Percentiles rank a stretch among this genome's conserved stretches.
phyloP scores from a whole-genome alignment of 2,329 filamentous ascomycete genomes.

The Fusarium albidum region DNA sequence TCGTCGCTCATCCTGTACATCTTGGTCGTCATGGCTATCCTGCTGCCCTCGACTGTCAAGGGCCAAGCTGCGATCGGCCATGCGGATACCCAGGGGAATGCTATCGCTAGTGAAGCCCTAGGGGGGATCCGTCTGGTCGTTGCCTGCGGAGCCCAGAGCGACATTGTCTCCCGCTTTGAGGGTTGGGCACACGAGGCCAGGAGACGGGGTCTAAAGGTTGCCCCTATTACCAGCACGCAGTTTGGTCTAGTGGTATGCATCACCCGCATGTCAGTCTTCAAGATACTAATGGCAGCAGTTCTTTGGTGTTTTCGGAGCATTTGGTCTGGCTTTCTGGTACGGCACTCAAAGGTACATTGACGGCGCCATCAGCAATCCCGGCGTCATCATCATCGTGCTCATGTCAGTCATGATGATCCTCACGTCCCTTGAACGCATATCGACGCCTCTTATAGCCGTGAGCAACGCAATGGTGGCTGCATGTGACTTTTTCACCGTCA shows the following conservation, averaged over 20 bases:
- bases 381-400: conserved; percentile 25
- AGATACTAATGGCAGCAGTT: too few relatives aligned
- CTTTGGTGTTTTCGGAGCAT: conserved; percentile 7
- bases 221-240: conserved; percentile 41
- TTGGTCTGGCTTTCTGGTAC: conserved; percentile 25
- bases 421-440: conserved; percentile 47
- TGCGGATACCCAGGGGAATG: conserved; percentile 43
- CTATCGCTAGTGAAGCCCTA: conserved; percentile 52
- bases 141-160: conserved; percentile 53
- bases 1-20: conserved; percentile 56
- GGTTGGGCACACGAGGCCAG: too few relatives aligned
- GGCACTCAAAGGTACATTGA: conserved; percentile 4
- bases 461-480: conserved; percentile 42
- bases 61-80: conserved; percentile 45
- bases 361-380: too few relatives aligned
- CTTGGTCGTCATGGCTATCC: conserved; percentile 41
- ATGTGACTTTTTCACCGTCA: conserved; percentile 42
- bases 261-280: neutral
- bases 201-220: too few relatives aligned
- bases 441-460: conserved; percentile 49
- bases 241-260: conserved; percentile 31
- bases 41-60: conserved; percentile 45
- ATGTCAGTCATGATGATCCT: conserved; percentile 51
- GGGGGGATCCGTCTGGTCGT: conserved; percentile 53
- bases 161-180: too few relatives aligned